Percentiles rank a stretch among this genome's conserved stretches.
Conservation (phyloP, 345 rosid genomes). For the Geranium rotundifolium region DNA sequence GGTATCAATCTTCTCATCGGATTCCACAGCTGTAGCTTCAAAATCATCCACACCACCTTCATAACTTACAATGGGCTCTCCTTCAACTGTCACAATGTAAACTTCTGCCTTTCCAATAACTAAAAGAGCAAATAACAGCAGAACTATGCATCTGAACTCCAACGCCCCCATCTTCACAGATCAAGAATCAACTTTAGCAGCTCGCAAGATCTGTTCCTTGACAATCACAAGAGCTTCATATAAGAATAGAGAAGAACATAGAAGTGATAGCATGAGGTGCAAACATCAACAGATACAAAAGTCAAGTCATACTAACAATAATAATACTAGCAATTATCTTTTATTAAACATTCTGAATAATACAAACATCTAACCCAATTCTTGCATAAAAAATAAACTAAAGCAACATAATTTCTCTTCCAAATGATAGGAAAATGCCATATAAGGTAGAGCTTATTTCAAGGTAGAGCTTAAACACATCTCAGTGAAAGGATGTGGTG, state of each 20-base stretch:
- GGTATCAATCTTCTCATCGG: constrained; percentile 75
- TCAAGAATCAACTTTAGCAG: constrained; percentile 10
- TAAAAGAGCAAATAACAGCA: constrained; percentile 29
- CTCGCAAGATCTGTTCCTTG: constrained; percentile 30
- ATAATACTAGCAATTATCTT: background rate
- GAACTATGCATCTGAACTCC: constrained; percentile 16
- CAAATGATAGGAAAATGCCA: background rate
- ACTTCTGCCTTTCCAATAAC: constrained; percentile 43
- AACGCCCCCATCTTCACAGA: constrained; percentile 19
- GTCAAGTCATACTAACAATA: no score
- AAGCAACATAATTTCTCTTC: background rate
- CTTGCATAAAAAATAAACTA: no score
- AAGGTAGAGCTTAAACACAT: background rate
- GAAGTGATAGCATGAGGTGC: background rate
- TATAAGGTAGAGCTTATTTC: background rate
- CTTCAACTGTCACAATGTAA: constrained; percentile 77
- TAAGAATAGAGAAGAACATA: background rate
- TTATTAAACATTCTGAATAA: background rate
- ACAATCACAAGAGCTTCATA: constrained; percentile 5
- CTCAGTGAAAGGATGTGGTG: background rate
- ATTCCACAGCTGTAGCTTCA: constrained; percentile 80
- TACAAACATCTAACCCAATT: no score
- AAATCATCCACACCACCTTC: constrained; percentile 79
- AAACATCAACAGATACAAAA: background rate
- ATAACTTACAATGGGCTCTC: constrained; percentile 85